Conservation (phyloP, 305 asterid genomes). For the Fraxinus latifolia region DNA sequence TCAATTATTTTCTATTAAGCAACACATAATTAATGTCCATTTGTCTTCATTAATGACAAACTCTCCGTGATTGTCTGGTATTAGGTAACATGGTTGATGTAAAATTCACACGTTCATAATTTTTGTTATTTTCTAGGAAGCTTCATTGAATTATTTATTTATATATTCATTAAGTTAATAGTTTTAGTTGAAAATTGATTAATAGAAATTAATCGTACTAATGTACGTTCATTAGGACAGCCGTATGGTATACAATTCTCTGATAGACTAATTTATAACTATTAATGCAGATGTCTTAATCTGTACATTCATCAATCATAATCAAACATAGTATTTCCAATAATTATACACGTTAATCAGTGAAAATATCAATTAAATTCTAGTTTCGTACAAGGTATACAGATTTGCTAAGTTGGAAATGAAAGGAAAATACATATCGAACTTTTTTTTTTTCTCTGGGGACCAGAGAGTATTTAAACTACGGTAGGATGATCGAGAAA, state of each 20-base stretch:
- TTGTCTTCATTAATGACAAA: background rate
- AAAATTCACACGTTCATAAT: background rate
- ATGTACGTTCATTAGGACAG: background rate
- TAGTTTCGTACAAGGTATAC: slow-evolving; percentile 11
- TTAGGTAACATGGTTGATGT: background rate
- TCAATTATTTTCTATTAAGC: background rate
- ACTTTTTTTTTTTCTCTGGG: background rate
- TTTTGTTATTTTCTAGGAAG: background rate
- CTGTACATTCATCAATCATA: background rate
- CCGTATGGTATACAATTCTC: background rate
- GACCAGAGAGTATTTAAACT: background rate
- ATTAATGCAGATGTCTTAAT: too few relatives aligned
- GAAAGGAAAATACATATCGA: too few relatives aligned
- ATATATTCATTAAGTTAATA: background rate
- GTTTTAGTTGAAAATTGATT: background rate
- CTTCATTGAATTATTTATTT: background rate
- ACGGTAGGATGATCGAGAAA: background rate
- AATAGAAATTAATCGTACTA: background rate
- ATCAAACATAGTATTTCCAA: background rate
- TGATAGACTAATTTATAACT: background rate
- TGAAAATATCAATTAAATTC: background rate
- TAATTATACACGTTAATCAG: background rate
- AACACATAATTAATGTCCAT: background rate
- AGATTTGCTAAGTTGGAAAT: slow-evolving; percentile 6
- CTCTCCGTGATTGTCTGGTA: background rate